Evolutionary conservation across 805 yeast genomes (phyloP), one percentile per base, ranked within the genome.

Genomic region (Wickerhamomyces canadensis): DNA sequence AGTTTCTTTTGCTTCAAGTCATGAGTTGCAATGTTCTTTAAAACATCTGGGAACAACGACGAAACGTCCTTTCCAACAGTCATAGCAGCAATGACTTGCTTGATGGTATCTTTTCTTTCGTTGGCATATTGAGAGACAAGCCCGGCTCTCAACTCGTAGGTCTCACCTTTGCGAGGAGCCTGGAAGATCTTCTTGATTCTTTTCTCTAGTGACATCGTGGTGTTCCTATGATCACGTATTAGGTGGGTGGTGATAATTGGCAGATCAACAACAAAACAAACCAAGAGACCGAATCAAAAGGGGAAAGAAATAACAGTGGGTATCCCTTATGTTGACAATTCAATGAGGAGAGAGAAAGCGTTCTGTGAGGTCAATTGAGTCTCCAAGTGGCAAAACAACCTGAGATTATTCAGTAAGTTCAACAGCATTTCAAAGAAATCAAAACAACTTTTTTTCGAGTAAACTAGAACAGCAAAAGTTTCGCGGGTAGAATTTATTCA

Each of bases 31-130:
- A 93, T 84, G 63, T 93, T 93, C 65, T 93, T 94, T 59, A 93
- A 68, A 19, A 93, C 94, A 60, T 93, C 98, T 2, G 99, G 98
- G 52, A 93, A 93, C 38, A 93, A 68, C 2, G 94, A 78, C 15
- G 95, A 84, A 18, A 93, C 98, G 60, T 93, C 98, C 57, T 93
- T 93, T 10, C 98, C 98, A 22, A 88, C 76, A 0, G 98, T 93
- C 99, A 93, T 93, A 42, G 96, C 98, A 40, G 93, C 94, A 55
- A 93, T 93, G 16, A 94, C 96, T 42, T 96, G 75, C 63, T 91
- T 95, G 49, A 93, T 93, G 14, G 98, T 95, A 60, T 93, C 98
- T 58, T 93, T 93, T 42, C 96, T 74, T 55, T 94, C 98, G 47
- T 77, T 81, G 19, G 96, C 95, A 62, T 86, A 93, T 63, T 87